Percentiles rank a stretch among this genome's conserved stretches.
These are phyloP conservation scores for Neurospora sp. DNA, from an alignment of 495 filamentous ascomycete species.

Conservation along the genomic window DNA sequence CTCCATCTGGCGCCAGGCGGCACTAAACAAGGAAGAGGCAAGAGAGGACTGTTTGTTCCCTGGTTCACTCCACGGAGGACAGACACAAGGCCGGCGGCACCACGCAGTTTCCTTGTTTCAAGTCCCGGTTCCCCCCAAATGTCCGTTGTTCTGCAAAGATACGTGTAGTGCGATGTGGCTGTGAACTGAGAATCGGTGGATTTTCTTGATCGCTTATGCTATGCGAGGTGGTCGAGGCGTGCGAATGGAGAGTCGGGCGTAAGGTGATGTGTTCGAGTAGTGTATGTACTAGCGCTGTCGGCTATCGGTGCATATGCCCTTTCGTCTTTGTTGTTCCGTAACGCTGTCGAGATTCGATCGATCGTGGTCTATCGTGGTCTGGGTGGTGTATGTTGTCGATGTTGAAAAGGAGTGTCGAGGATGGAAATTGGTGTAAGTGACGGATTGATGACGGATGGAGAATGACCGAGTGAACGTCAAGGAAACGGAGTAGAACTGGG, in stretches of 20 bases:
- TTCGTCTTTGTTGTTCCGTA: background rate
- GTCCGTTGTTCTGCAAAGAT: background rate
- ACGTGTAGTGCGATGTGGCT: background rate
- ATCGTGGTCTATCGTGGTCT: background rate
- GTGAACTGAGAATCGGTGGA: background rate
- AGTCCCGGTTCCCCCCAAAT: background rate
- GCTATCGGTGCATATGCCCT: conserved; percentile 3
- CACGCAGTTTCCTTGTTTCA: background rate
- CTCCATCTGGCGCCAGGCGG: conserved; percentile 21
- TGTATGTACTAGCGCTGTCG: conserved; percentile 12
- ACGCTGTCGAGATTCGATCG: background rate
- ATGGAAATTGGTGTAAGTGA: background rate
- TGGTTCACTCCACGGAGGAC: background rate
- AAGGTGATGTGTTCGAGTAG: background rate
- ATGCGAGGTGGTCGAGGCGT: background rate
- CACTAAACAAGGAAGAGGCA: conserved; percentile 1
- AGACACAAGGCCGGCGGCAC: conserved; percentile 3
- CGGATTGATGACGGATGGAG: background rate
- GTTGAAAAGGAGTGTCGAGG: background rate
- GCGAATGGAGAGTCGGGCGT: background rate
- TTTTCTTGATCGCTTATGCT: background rate
- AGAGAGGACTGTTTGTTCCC: background rate
- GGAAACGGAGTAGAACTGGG: background rate
- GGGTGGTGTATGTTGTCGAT: background rate
- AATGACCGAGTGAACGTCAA: background rate